phyloP scores from a whole-genome alignment of 2,329 filamentous ascomycete genomes.

The Plenodomus tracheiphilus region DNA sequence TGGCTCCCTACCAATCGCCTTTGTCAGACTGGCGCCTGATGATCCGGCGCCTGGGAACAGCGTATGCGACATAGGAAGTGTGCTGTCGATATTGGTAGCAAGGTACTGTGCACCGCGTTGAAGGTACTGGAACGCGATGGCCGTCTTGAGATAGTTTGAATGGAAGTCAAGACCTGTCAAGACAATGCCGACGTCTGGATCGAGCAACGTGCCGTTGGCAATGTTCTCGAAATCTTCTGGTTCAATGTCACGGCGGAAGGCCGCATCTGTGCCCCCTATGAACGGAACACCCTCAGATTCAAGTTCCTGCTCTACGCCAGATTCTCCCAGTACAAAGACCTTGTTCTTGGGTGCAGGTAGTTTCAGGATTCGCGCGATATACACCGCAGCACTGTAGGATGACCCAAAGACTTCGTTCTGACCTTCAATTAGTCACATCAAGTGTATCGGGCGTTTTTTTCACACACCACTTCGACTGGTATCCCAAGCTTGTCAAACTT shows the following conservation, averaged over 20 bases:
- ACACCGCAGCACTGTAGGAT: constrained; percentile 91
- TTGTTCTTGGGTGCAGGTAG: constrained; percentile 81
- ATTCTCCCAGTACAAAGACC: constrained; percentile 91
- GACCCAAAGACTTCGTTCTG: constrained; percentile 94
- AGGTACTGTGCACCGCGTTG: constrained; percentile 81
- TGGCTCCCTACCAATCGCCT: constrained; percentile 65
- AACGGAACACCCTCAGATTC: constrained; percentile 75
- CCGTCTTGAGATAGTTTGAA: constrained; percentile 90
- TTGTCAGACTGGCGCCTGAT: constrained; percentile 74
- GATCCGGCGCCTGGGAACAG: constrained; percentile 93
- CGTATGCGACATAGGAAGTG: constrained; percentile 76
- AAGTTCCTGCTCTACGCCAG: constrained; percentile 88
- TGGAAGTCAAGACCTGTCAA: constrained; percentile 92
- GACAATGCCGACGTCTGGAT: constrained; percentile 87
- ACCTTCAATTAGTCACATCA: constrained; percentile 3
- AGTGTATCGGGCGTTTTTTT: background rate
- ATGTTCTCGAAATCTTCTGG: constrained; percentile 79
- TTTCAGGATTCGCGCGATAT: constrained; percentile 89
- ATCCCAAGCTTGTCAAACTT: constrained; percentile 85
- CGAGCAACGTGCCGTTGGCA: constrained; percentile 72
- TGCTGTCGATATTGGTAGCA: constrained; percentile 91
- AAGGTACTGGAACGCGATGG: constrained; percentile 84
- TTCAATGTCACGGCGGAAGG: constrained; percentile 74
- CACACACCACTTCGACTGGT: constrained; percentile 64
- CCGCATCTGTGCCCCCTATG: constrained; percentile 84